These are phyloP conservation scores for Neonectria coccinea DNA, from an alignment of 2,329 filamentous ascomycete genomes.

Conservation along the genomic window DNA sequence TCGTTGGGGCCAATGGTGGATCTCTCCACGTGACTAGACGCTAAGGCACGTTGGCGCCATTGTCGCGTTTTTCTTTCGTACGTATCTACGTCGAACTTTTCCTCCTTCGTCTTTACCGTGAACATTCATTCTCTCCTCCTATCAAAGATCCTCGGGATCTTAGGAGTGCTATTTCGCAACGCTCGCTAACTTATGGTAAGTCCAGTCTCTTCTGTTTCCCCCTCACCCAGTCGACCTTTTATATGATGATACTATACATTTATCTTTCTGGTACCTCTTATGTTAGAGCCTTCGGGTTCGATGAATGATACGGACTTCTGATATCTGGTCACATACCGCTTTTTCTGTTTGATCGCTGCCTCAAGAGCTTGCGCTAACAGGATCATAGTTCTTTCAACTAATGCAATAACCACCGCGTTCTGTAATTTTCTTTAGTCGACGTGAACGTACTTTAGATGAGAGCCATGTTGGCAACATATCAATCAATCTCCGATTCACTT, in stretches of 20 bases:
- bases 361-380: slow-evolving; percentile 35
- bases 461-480: neutral
- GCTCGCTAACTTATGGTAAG: slow-evolving; percentile 49
- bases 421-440: neutral
- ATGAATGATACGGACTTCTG: slow-evolving; percentile 93
- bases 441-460: neutral
- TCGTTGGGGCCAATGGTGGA: slow-evolving; percentile 1
- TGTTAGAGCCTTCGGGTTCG: slow-evolving; percentile 77
- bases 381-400: slow-evolving; percentile 18
- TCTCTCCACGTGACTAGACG: slow-evolving; percentile 32
- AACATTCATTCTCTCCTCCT: slow-evolving; percentile 11
- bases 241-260: slow-evolving; percentile 79
- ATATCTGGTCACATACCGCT: slow-evolving; percentile 51
- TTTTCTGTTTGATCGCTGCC: slow-evolving; percentile 23
- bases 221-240: slow-evolving; percentile 41
- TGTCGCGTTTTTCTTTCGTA: slow-evolving; percentile 36
- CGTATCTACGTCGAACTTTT: neutral
- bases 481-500: slow-evolving; percentile 15
- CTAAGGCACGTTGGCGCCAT: slow-evolving; percentile 17
- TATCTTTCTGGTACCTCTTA: slow-evolving; percentile 96
- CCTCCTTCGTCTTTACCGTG: neutral
- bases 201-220: slow-evolving; percentile 17
- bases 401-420: neutral
- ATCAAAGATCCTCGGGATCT: slow-evolving; percentile 6
- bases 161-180: slow-evolving; percentile 1